phyloP scores from a whole-genome alignment of 1,139 yeast genomes.

The Suhomyces taliae region DNA sequence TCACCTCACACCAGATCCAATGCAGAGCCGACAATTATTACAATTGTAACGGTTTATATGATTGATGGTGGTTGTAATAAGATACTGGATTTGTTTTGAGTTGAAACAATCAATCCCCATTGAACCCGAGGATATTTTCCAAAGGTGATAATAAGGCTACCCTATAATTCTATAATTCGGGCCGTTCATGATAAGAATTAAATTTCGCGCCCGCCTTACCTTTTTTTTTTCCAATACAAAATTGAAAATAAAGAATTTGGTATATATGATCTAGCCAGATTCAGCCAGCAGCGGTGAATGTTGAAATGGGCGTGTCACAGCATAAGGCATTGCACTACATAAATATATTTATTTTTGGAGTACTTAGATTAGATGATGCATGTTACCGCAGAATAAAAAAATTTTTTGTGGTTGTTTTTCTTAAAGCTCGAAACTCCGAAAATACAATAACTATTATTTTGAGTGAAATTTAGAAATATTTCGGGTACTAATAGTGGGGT shows the following conservation, averaged over 20 bases:
- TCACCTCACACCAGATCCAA: not conserved
- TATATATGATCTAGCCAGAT: too few relatives aligned
- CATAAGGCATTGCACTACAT: not conserved
- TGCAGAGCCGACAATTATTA: not conserved
- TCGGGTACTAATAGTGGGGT: not conserved
- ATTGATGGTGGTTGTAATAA: too few relatives aligned
- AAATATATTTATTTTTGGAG: not conserved
- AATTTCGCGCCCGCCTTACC: too few relatives aligned
- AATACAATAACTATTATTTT: not conserved
- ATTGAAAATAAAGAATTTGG: too few relatives aligned
- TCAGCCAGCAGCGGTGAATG: not conserved
- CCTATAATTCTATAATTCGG: too few relatives aligned
- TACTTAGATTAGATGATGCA: not conserved
- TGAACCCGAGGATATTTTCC: too few relatives aligned
- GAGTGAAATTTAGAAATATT: not conserved
- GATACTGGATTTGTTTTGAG: too few relatives aligned
- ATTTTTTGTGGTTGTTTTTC: too few relatives aligned
- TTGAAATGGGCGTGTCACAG: not conserved
- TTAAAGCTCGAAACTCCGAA: not conserved
- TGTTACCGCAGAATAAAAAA: not conserved
- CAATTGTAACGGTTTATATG: not conserved
- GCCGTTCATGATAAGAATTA: too few relatives aligned
- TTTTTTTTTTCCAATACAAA: too few relatives aligned
- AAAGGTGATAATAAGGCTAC: too few relatives aligned
- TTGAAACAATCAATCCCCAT: too few relatives aligned